Evolutionary conservation across 805 yeast genomes (phyloP).

Genomic region (Kodamaea sagamina): DNA sequence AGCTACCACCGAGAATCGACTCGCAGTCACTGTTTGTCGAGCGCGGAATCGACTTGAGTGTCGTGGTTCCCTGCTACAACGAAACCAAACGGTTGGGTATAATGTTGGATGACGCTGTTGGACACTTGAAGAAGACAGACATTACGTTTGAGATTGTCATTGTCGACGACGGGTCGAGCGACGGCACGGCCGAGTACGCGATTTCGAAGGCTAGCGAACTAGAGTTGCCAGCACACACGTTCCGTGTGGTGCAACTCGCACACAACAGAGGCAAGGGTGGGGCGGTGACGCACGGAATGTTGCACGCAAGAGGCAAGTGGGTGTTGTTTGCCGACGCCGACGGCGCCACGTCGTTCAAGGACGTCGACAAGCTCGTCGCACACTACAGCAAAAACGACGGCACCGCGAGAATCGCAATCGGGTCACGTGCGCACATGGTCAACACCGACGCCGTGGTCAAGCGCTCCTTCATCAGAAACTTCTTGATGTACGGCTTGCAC

Average conservation of each 20-base stretch:
- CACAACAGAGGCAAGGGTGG: conserved; percentile 90
- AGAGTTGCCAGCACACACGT: conserved; percentile 52
- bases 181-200: conserved; percentile 75
- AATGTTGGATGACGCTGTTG: conserved; percentile 73
- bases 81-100: conserved; percentile 70
- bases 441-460: conserved; percentile 96
- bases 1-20: conserved; percentile 36
- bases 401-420: conserved; percentile 70
- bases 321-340: conserved; percentile 95
- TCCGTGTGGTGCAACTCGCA: conserved; percentile 70
- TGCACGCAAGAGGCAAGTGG: conserved; percentile 68
- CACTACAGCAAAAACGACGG: conserved; percentile 20
- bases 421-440: conserved; percentile 96
- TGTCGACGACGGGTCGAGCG: conserved; percentile 90
- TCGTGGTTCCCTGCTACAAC: conserved; percentile 92
- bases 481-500: conserved; percentile 91
- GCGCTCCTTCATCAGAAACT: conserved; percentile 82
- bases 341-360: conserved; percentile 86
- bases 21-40: conserved; percentile 18
- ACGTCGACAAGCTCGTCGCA: conserved; percentile 46
- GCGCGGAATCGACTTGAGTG: conserved; percentile 58
- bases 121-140: conserved; percentile 44
- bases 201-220: conserved; percentile 56
- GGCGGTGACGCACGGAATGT: conserved; percentile 92
- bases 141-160: conserved; percentile 70